Evolutionary conservation across 2,329 filamentous ascomycete species (phyloP).

Genomic region (Pseudogymnoascus sp.): DNA sequence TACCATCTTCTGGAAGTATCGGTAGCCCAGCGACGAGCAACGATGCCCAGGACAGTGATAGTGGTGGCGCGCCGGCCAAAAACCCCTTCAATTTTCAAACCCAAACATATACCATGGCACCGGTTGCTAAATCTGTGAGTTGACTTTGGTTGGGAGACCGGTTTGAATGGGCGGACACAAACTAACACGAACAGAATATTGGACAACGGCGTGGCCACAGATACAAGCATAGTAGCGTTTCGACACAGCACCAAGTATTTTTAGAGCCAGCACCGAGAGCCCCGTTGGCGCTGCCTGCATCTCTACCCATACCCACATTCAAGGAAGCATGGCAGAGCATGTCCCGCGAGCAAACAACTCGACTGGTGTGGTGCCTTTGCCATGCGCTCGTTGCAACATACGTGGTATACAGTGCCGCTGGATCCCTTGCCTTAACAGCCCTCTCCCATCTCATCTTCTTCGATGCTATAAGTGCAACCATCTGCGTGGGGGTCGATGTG

Average conservation of each 20-base stretch:
- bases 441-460: constrained; percentile 92
- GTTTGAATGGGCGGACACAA: constrained; percentile 23
- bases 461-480: constrained; percentile 83
- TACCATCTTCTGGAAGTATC: constrained; percentile 23
- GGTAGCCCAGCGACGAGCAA: constrained; percentile 20
- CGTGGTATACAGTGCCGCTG: constrained; percentile 78
- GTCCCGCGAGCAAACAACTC: constrained; percentile 76
- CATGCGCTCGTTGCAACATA: constrained; percentile 78
- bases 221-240: constrained; percentile 96
- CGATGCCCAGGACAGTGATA: constrained; percentile 28
- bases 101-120: constrained; percentile 65
- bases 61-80: constrained; percentile 29
- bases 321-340: constrained; percentile 85
- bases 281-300: constrained; percentile 82
- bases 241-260: constrained; percentile 84
- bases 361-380: constrained; percentile 83
- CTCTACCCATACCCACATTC: constrained; percentile 83
- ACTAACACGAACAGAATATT: constrained; percentile 56
- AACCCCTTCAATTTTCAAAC: constrained; percentile 96
- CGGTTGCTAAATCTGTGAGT: constrained; percentile 67
- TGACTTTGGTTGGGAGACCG: constrained; percentile 10
- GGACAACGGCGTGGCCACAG: constrained; percentile 91
- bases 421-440: constrained; percentile 84
- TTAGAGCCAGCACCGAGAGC: constrained; percentile 82
- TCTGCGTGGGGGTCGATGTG: constrained; percentile 89